Percentiles rank a stretch among this genome's conserved stretches.
phyloP scores from a whole-genome alignment of 306 rosid genomes.

The Begonia loranthoides region DNA sequence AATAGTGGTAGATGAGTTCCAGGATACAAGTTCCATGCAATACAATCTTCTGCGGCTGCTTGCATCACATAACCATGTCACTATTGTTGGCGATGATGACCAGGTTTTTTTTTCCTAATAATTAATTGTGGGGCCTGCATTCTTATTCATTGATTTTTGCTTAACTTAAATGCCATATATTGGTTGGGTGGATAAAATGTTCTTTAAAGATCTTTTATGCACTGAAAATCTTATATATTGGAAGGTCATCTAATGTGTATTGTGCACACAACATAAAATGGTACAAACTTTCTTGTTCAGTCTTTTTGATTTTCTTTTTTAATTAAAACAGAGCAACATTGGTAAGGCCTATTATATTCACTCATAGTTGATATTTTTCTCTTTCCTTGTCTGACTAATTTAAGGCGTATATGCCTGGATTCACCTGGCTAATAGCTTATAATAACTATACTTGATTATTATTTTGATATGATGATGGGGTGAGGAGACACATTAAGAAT shows the following conservation, averaged over 20 bases:
- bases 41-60: conserved; percentile 59
- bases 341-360: too few species aligned
- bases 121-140: not conserved
- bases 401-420: too few species aligned
- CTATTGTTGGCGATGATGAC: conserved; percentile 96
- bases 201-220: not conserved
- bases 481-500: too few species aligned
- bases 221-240: not conserved
- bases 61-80: conserved; percentile 56
- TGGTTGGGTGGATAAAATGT: not conserved
- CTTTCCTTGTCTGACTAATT: too few species aligned
- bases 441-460: too few species aligned
- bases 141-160: not conserved
- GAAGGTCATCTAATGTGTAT: too few species aligned
- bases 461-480: too few species aligned
- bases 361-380: too few species aligned
- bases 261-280: too few species aligned
- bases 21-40: conserved; percentile 94
- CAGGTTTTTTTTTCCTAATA: conserved; percentile 28
- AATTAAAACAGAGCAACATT: not conserved
- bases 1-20: conserved; percentile 89
- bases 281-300: too few species aligned
- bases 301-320: conserved; percentile 1
- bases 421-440: too few species aligned
- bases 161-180: not conserved